Evolutionary conservation across 2,329 filamentous ascomycete genomes (phyloP).

Genomic region (Alternaria sp.): DNA sequence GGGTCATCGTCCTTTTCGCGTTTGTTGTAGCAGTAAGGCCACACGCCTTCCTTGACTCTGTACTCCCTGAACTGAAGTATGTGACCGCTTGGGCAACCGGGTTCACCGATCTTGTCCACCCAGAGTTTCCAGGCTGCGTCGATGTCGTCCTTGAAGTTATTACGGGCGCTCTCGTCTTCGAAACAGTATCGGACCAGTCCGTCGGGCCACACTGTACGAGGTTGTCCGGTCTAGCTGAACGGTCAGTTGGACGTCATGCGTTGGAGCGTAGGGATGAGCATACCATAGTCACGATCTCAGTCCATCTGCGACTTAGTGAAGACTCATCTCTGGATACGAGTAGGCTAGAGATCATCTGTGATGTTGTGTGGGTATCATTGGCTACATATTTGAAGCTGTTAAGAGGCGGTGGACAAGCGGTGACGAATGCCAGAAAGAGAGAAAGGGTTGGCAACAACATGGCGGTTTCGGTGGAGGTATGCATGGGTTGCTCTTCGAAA

Average conservation of each 20-base stretch:
- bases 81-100: not conserved
- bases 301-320: not conserved
- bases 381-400: not conserved
- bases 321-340: not conserved
- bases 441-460: not conserved
- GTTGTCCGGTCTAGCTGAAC: not conserved
- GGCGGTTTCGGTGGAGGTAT: not conserved
- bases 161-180: not conserved
- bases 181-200: conserved; percentile 2
- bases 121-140: conserved; percentile 7
- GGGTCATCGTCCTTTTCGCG: not conserved
- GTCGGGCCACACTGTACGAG: conserved; percentile 2
- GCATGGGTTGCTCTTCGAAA: not conserved
- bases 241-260: not conserved
- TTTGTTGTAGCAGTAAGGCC: not conserved
- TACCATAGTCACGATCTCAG: conserved; percentile 2
- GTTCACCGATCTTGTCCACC: not conserved
- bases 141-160: not conserved
- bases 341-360: not conserved
- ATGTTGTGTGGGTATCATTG: not conserved
- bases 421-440: not conserved
- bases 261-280: not conserved
- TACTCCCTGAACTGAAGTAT: conserved; percentile 3
- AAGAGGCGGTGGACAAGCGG: not conserved
- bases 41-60: not conserved